Evolutionary conservation across 805 yeast genomes (phyloP).

Genomic region (Ascoidea tarda): DNA sequence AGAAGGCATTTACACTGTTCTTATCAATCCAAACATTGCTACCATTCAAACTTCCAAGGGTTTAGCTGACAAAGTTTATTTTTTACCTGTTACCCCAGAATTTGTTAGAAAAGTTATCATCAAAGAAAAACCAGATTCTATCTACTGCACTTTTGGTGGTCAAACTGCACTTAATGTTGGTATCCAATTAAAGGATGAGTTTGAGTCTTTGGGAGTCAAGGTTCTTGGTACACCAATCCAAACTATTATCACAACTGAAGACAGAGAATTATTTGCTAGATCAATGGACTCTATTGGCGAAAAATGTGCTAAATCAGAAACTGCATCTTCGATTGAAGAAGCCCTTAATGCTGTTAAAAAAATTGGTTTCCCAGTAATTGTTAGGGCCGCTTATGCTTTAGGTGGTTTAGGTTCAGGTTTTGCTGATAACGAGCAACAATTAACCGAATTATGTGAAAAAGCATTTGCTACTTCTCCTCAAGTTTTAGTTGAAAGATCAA

Average conservation of each 20-base stretch:
- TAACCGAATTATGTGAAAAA: conserved; percentile 70
- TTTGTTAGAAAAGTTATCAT: conserved; percentile 91
- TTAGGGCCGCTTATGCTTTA: conserved; percentile 93
- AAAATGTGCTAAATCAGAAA: conserved; percentile 88
- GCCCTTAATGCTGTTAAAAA: conserved; percentile 74
- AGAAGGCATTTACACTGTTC: conserved; percentile 91
- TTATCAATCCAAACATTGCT: conserved; percentile 96
- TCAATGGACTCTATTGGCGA: conserved; percentile 93
- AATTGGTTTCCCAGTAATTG: conserved; percentile 90
- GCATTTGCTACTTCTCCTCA: conserved; percentile 96
- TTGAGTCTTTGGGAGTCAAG: conserved; percentile 79
- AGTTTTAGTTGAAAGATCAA: conserved; percentile 85
- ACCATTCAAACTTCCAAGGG: conserved; percentile 98
- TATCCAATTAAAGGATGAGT: conserved; percentile 89
- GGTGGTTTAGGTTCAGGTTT: conserved; percentile 99
- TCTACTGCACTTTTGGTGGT: conserved; percentile 96
- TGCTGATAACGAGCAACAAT: conserved; percentile 77
- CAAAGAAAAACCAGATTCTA: conserved; percentile 94
- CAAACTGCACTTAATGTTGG: conserved; percentile 97
- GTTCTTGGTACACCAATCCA: conserved; percentile 96
- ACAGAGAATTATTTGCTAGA: conserved; percentile 87
- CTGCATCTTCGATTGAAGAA: conserved; percentile 70
- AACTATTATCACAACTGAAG: conserved; percentile 94
- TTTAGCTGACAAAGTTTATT: conserved; percentile 94
- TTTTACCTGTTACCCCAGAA: conserved; percentile 94